These are phyloP conservation scores for Penicillium paradoxum DNA, from an alignment of 495 filamentous ascomycete genomes.

Conservation along the genomic window DNA sequence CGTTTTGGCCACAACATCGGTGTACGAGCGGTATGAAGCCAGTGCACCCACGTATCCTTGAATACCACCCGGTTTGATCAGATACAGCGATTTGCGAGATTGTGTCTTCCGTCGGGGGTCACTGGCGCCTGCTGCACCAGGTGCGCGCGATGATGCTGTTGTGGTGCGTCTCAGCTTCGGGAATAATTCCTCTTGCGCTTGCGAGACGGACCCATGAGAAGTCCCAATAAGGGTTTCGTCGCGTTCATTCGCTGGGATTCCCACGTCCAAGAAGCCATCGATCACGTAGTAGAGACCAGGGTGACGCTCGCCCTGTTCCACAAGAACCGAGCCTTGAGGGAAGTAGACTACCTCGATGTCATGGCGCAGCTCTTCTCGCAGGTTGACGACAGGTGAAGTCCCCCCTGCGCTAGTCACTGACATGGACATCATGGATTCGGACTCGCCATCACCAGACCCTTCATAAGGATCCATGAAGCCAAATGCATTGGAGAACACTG, in stretches of 20 bases:
- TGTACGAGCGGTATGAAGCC: conserved; percentile 91
- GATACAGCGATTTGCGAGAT: conserved; percentile 68
- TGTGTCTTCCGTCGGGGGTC: conserved; percentile 47
- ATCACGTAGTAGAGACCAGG: conserved; percentile 97
- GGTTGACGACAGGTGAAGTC: conserved; percentile 50
- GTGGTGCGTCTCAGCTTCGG: conserved; percentile 46
- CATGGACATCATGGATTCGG: conserved; percentile 74
- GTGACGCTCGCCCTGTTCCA: conserved; percentile 93
- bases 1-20: conserved; percentile 94
- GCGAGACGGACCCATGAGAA: conserved; percentile 24
- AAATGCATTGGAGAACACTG: conserved; percentile 82
- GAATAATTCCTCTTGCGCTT: conserved; percentile 40
- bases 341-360: conserved; percentile 99
- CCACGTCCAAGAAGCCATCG: conserved; percentile 93
- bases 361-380: conserved; percentile 70
- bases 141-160: conserved; percentile 42
- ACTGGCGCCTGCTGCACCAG: conserved; percentile 26
- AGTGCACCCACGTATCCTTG: conserved; percentile 92
- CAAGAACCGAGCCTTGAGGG: conserved; percentile 88
- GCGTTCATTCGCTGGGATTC: conserved; percentile 58
- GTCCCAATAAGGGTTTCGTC: conserved; percentile 39
- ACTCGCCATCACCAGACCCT: conserved; percentile 72
- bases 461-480: conserved; percentile 92
- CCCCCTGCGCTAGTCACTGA: conserved; percentile 54
- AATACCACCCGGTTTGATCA: conserved; percentile 92